Conservation (phyloP, 768 basidiomycete species). For the Cyathus striatus region DNA sequence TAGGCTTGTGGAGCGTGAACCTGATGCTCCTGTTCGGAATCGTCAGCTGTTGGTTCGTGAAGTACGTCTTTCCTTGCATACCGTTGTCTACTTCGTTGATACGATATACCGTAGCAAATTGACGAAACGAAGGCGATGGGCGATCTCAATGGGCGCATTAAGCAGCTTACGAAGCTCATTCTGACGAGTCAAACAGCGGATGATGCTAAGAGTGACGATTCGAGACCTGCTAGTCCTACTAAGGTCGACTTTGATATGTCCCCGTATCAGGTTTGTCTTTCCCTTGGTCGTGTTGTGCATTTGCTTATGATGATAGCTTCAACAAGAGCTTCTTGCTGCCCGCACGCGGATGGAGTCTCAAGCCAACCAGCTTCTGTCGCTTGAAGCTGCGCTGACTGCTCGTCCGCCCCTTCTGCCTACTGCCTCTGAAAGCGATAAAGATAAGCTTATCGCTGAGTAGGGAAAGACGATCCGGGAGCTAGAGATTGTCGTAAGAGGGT, state of each 20-base stretch:
- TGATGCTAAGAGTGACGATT: constrained; percentile 61
- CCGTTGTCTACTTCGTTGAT: too few species aligned
- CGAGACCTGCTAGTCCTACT: constrained; percentile 77
- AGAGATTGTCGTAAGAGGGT: constrained; percentile 66
- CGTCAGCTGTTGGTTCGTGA: constrained; percentile 49
- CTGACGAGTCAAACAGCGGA: constrained; percentile 82
- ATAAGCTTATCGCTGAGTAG: constrained; percentile 68
- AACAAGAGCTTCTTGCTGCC: constrained; percentile 82
- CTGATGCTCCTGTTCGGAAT: constrained; percentile 47
- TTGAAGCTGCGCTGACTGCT: constrained; percentile 72
- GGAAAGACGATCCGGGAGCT: constrained; percentile 73
- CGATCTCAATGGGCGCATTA: constrained; percentile 74
- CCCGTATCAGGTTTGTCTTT: constrained; percentile 63
- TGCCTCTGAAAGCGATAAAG: constrained; percentile 69
- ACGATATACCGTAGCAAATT: constrained; percentile 64
- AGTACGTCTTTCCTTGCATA: too few species aligned
- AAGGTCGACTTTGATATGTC: constrained; percentile 91
- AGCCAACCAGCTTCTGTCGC: constrained; percentile 74
- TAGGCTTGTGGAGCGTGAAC: constrained; percentile 66
- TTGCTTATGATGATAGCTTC: constrained; percentile 44
- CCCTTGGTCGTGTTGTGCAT: neutral
- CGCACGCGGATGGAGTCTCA: constrained; percentile 77
- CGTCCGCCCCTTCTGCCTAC: constrained; percentile 63
- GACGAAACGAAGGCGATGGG: constrained; percentile 84
- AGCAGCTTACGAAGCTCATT: constrained; percentile 80